These are phyloP conservation scores for Globisporangium nagaii DNA, from an alignment of 352 stramenopile genomes.

Conservation along the genomic window DNA sequence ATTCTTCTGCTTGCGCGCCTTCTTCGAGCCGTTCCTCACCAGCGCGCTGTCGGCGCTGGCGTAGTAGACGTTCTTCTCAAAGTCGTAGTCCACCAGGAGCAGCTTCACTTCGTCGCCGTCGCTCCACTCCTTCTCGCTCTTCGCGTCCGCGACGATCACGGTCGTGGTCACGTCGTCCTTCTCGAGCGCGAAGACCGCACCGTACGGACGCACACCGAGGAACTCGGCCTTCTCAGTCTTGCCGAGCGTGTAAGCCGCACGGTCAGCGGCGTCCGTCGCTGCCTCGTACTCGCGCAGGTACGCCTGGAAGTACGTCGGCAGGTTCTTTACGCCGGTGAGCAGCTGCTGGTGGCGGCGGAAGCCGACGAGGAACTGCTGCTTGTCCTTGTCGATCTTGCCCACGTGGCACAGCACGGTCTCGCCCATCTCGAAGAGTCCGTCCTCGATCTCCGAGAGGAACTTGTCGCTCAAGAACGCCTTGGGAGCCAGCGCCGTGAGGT, in stretches of 20 bases:
- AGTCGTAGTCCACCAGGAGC: slow-evolving; percentile 80
- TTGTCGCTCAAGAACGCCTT: slow-evolving; percentile 76
- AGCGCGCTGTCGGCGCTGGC: slow-evolving; percentile 37
- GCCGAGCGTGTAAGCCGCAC: slow-evolving; percentile 37
- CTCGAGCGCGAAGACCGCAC: slow-evolving; percentile 76
- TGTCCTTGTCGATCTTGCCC: slow-evolving; percentile 65
- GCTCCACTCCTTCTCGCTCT: slow-evolving; percentile 32
- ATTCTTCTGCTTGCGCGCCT: slow-evolving; percentile 57
- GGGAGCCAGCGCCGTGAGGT: slow-evolving; percentile 72
- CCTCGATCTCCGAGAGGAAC: slow-evolving; percentile 63
- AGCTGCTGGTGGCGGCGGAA: slow-evolving; percentile 43
- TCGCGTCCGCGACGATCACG: slow-evolving; percentile 54
- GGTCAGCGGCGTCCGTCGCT: background rate
- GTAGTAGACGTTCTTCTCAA: slow-evolving; percentile 82
- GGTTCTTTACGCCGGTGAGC: slow-evolving; percentile 27
- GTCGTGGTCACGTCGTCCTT: slow-evolving; percentile 57
- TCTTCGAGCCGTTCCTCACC: slow-evolving; percentile 58
- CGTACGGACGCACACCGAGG: slow-evolving; percentile 79
- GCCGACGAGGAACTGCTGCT: slow-evolving; percentile 77
- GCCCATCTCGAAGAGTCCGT: slow-evolving; percentile 79
- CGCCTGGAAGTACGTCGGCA: slow-evolving; percentile 48
- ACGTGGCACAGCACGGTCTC: slow-evolving; percentile 82
- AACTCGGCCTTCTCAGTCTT: slow-evolving; percentile 82
- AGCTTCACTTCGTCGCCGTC: slow-evolving; percentile 71
- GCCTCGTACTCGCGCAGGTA: slow-evolving; percentile 38